Percentiles rank a stretch among this genome's conserved stretches.
phyloP scores from a whole-genome alignment of 108 stramenopile genomes.

The Skeletonema marinoi region DNA sequence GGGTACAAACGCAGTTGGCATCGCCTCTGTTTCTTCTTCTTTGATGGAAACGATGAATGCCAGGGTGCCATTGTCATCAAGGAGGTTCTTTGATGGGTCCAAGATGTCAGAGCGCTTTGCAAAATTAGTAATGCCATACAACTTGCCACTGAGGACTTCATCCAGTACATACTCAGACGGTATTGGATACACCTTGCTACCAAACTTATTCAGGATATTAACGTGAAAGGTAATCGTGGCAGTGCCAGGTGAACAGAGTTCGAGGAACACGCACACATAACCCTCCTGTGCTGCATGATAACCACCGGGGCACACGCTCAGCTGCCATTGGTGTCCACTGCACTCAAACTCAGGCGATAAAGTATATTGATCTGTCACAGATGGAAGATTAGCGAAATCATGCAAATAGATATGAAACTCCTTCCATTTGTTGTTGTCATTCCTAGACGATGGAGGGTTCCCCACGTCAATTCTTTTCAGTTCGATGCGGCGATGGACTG shows the following conservation, averaged over 20 bases:
- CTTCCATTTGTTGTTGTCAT: not conserved
- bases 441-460: too few species aligned
- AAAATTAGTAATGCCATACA: not conserved
- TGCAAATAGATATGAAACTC: not conserved
- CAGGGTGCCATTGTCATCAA: not conserved
- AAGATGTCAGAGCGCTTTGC: not conserved
- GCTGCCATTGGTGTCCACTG: constrained; percentile 47
- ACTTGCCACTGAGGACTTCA: not conserved
- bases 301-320: constrained; percentile 16
- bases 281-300: not conserved
- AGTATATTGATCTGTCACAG: not conserved
- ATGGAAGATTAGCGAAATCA: not conserved
- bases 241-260: not conserved
- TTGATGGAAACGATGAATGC: not conserved
- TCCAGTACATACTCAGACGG: too few species aligned
- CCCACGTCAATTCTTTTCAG: too few species aligned
- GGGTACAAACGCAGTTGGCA: not conserved
- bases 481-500: too few species aligned
- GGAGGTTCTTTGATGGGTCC: not conserved
- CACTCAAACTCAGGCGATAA: not conserved
- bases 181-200: too few species aligned
- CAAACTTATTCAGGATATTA: not conserved
- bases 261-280: not conserved
- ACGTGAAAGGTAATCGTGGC: not conserved
- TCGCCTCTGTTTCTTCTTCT: not conserved